Percentiles rank a stretch among this genome's conserved stretches.
Evolutionary conservation across 441 rosid species (phyloP).

Genomic region (Pelargonium myrrhifolium): DNA sequence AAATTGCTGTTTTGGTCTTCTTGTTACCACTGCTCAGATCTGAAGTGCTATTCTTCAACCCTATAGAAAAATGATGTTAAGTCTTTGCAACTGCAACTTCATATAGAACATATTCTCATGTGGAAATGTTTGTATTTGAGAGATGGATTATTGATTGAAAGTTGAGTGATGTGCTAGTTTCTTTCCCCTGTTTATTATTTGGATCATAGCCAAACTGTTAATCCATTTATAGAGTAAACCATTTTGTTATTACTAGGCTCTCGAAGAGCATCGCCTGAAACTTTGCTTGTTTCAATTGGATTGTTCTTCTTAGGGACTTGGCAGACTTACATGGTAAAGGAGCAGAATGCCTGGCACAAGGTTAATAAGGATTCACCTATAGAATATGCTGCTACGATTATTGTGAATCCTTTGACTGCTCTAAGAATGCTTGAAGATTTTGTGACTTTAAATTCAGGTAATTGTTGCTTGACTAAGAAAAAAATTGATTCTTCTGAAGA

Average conservation of each 20-base stretch:
- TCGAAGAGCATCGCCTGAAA: neutral
- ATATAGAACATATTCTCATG: neutral
- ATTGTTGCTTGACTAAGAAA: neutral
- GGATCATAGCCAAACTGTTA: neutral
- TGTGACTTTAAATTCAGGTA: slow-evolving; percentile 54
- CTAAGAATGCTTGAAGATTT: slow-evolving; percentile 90
- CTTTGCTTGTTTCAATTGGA: slow-evolving; percentile 9
- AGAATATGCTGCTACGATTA: slow-evolving; percentile 89
- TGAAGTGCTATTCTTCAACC: neutral
- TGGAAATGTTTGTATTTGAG: neutral
- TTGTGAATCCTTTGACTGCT: slow-evolving; percentile 87
- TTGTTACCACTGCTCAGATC: neutral
- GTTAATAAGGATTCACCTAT: slow-evolving; percentile 53
- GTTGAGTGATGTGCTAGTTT: too few relatives aligned
- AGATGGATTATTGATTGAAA: too few relatives aligned
- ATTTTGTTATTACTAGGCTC: neutral
- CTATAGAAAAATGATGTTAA: neutral
- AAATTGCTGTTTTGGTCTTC: neutral
- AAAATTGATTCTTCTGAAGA: neutral
- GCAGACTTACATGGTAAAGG: slow-evolving; percentile 82
- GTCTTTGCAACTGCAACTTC: neutral
- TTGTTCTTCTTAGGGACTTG: slow-evolving; percentile 51
- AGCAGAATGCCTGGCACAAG: slow-evolving; percentile 77
- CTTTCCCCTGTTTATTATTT: neutral
- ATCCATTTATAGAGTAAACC: neutral